Conservation (phyloP, 2,329 filamentous ascomycete species). For the Aspergillus uvarum region DNA sequence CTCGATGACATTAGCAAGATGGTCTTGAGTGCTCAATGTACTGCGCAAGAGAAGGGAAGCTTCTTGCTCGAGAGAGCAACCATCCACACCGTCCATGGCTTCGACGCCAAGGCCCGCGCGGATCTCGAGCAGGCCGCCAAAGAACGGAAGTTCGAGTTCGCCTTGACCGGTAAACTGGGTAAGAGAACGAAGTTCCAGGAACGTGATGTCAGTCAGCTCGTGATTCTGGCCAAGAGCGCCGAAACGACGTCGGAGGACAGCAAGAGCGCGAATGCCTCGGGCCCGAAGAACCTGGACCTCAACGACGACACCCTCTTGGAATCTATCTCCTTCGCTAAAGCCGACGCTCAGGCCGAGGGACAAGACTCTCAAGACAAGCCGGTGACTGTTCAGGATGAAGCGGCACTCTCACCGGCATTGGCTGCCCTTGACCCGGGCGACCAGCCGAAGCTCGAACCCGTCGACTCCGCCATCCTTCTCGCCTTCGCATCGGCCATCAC, state of each 20-base stretch:
- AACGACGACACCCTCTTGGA: constrained; percentile 95
- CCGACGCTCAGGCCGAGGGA: constrained; percentile 53
- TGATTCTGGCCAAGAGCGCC: constrained; percentile 81
- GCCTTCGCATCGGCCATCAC: constrained; percentile 79
- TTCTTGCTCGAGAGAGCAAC: constrained; percentile 81
- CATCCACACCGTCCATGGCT: constrained; percentile 78
- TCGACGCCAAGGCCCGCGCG: constrained; percentile 71
- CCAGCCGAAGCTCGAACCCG: constrained; percentile 76
- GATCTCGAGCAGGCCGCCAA: constrained; percentile 68
- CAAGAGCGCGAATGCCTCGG: constrained; percentile 34
- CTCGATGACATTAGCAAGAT: constrained; percentile 52
- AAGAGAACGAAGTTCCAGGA: constrained; percentile 54
- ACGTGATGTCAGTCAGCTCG: constrained; percentile 70
- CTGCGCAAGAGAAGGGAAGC: constrained; percentile 57
- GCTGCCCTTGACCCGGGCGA: constrained; percentile 68
- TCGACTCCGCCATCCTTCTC: constrained; percentile 88
- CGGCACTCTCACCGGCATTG: constrained; percentile 61
- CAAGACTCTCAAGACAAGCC: constrained; percentile 41
- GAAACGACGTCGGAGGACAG: constrained; percentile 26
- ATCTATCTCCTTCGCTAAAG: constrained; percentile 73
- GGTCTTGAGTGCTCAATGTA: constrained; percentile 32
- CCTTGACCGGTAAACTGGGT: constrained; percentile 79
- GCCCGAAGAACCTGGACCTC: constrained; percentile 70
- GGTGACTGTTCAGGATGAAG: constrained; percentile 43
- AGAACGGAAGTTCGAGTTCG: constrained; percentile 73